Base-by-base conservation (phyloP, 2,329 filamentous ascomycete species). In the Phaeosphaeriaceae sp. region DNA sequence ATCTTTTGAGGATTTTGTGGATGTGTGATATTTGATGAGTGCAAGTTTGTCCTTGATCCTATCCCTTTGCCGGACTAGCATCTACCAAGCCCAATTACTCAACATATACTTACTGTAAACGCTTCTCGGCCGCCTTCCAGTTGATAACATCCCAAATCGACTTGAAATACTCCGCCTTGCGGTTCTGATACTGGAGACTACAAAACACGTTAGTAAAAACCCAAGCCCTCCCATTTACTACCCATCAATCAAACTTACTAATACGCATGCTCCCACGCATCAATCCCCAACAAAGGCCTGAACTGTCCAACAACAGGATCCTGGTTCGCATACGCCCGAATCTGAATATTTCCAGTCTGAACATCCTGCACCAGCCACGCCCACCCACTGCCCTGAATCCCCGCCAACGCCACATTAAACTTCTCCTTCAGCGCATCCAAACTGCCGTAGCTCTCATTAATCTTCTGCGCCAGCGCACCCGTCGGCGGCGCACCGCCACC, bases 251-350 rank as follows among this genome's bases (percentile, higher is more conserved):
- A 33, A 33, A 76, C 80, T 77, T 74, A 83, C 81, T 96, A 95
- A 81, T 95, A 96, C 43, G 92, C 92, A 77, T 96, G 92, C 82
- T 96, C 92, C 92, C 92, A 96, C 46, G 92, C 92, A 79, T 97
- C 92, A 67, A 97, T 88, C 48, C 92, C 92, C 38, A 97, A 79
- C 40, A 97, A 80, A 30, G 92, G 92, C 67, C 86, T 82, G 72
- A 88, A 90, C 73, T 88, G 88, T 41, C 92, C 92, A 12, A 91
- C 83, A 23, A 97, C 89, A 20, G 92, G 89, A 74, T 96, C 91
- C 79, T 96, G 91, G 81, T 95, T 95, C 73, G 77, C 89, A 80
- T 81, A 91, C 77, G 90, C 89, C 64, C 84, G 84, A 61, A 90
- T 80, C 55, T 79, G 75, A 41, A 90, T 78, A 56, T 74, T 74